Evolutionary conservation across 257 asterid species (phyloP), one percentile per base, ranked within the genome.

Genomic region (Rauvolfia tetraphylla): DNA sequence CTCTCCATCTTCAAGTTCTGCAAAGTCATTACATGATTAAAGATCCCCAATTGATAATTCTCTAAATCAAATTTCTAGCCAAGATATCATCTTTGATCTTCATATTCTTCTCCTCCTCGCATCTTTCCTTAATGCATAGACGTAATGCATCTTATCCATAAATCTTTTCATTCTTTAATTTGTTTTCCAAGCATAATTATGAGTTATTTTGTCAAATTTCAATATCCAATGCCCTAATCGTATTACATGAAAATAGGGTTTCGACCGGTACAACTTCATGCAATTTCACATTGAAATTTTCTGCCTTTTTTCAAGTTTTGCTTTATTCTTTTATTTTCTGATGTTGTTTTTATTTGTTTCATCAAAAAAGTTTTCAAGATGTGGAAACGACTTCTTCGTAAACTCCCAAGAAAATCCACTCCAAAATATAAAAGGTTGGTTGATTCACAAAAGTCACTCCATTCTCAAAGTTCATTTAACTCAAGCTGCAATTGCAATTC

Each of bases 311-410:
- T 23, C 41, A 42, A 18, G 4, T 7, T 67, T 41, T 10, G 7
- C 23, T 68, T n/a, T 39, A 27, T 76, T 68, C 36, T 69, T 59
- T 29, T 67, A 27, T 8, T 57, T 54, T 62, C 23, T 46, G 15
- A 25, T 62, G 56, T 63, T 56, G 36, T 31, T 31, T 48, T n/a
- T 46, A 11, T 36, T 39, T 7, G 58, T 58, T 56, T 53, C 29
- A 58, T 69, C 31, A 31, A 27, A 65, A 75, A 78, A 75, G 74
- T 73, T 71, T 20, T 58, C 38, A 88, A 31, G 83, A 93, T 94
- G 98, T 90, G 90, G 96, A 94, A 91, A 86, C 91, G 89, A 80
- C 57, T 92, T 77, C 85, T 94, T 51, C 87, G 85, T 54, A 90
- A 84, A 81, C 82, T 92, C 80, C 98, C 95, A 1, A 68, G 83